Evolutionary conservation across 1,284 basidiomycete species (phyloP).

Genomic region (Ustilago sp.): DNA sequence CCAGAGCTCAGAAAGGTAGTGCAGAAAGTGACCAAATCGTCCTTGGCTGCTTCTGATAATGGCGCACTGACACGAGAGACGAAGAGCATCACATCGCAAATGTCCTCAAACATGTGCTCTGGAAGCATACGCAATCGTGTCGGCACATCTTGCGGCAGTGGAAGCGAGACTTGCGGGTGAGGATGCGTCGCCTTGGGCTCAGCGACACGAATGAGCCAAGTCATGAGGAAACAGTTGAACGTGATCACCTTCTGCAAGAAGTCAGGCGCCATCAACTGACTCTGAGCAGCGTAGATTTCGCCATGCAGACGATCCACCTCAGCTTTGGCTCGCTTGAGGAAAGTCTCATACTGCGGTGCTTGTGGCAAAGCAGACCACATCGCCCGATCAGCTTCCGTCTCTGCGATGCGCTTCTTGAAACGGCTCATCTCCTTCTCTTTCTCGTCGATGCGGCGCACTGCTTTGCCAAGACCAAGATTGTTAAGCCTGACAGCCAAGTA

Average conservation of each 20-base stretch:
- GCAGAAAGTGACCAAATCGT: constrained; percentile 88
- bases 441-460: constrained; percentile 79
- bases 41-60: constrained; percentile 79
- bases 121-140: constrained; percentile 87
- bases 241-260: constrained; percentile 82
- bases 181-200: constrained; percentile 87
- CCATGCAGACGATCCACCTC: constrained; percentile 68
- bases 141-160: constrained; percentile 86
- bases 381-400: constrained; percentile 75
- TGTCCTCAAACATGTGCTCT: constrained; percentile 93
- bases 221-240: constrained; percentile 89
- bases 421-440: constrained; percentile 74
- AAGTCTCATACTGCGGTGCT: constrained; percentile 66
- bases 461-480: constrained; percentile 71
- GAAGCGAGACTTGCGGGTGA: constrained; percentile 69
- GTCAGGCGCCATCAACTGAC: constrained; percentile 87
- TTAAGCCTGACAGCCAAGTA: constrained; percentile 74
- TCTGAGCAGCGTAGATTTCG: constrained; percentile 80
- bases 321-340: constrained; percentile 64
- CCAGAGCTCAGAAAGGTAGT: constrained; percentile 93
- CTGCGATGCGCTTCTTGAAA: constrained; percentile 78
- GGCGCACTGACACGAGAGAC: constrained; percentile 81
- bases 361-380: constrained; percentile 57
- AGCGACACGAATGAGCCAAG: constrained; percentile 93
- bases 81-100: constrained; percentile 87